Base-by-base conservation (phyloP, 2,329 filamentous ascomycete genomes). In the Ilyonectria mors-panacis region DNA sequence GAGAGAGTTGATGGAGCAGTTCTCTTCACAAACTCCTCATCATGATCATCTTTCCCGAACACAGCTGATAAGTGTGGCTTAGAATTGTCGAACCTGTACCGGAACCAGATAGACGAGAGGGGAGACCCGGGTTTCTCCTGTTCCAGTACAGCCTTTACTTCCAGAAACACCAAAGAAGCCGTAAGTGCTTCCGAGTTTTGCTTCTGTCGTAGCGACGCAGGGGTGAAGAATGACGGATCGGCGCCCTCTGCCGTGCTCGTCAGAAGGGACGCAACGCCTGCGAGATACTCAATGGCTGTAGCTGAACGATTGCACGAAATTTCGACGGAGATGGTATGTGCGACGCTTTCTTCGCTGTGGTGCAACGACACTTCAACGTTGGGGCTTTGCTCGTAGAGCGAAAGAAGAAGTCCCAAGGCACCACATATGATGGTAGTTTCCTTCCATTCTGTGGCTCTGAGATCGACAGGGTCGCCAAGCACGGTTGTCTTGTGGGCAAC, bases 361-460 rank as follows among this genome's bases (percentile, higher is more conserved):
- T 47, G 21, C 44, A 47, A 47, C 19, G 44, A 23, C n/a, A 47
- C 44, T 47, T 47, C 44, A 47, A 47, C 44, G 19, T 47, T 47
- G n/a, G 44, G n/a, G 44, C 44, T 47, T 47, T 47, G 44, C 44
- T 47, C 44, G 44, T 47, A 47, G 44, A 47, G 44, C n/a, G 44
- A 47, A 21, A 47, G 44, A 47, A 47, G 44, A 47, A 47, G 44
- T 23, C 44, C 44, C 44, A 47, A 47, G 44, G n/a, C 44, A 23
- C 44, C 44, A 47, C 44, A 47, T 21, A 47, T 23, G 19, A 47
- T 47, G 44, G 44, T 47, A 21, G 44, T 23, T 23, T 47, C 44
- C 9, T 21, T 47, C 44, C 44, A 47, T 47, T 47, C 44, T 47
- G 44, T 47, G 19, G 44, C 44, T 47, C 44, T 47, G n/a, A 47